Evolutionary conservation across 2,329 filamentous ascomycete genomes (phyloP).

Genomic region (Metarhizium rileyi): DNA sequence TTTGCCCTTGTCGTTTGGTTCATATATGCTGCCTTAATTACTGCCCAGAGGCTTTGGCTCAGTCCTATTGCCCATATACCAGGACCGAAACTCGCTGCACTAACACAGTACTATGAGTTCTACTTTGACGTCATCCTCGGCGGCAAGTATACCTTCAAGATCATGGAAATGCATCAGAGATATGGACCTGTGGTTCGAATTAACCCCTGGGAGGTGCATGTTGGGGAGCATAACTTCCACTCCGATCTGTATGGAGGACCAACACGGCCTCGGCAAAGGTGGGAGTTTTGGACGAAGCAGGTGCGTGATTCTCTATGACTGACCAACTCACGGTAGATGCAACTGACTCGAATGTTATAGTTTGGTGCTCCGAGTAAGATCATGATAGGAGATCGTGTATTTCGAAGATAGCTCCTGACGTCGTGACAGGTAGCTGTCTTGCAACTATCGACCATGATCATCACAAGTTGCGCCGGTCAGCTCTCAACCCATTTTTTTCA

Average conservation of each 20-base stretch:
- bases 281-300: slow-evolving; percentile 26
- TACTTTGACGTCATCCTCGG: slow-evolving; percentile 33
- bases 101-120: slow-evolving; percentile 30
- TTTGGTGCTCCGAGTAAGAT: slow-evolving; percentile 24
- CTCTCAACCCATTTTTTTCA: slow-evolving; percentile 28
- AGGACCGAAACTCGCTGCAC: slow-evolving; percentile 28
- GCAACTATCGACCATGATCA: slow-evolving; percentile 25
- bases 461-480: slow-evolving; percentile 23
- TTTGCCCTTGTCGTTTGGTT: slow-evolving; percentile 18
- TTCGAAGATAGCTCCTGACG: background rate
- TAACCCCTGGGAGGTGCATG: slow-evolving; percentile 30
- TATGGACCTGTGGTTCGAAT: slow-evolving; percentile 33
- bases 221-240: slow-evolving; percentile 28
- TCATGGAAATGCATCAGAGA: slow-evolving; percentile 29
- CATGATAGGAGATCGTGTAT: background rate
- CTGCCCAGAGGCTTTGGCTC: slow-evolving; percentile 24
- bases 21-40: slow-evolving; percentile 19
- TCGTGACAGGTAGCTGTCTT: slow-evolving; percentile 21
- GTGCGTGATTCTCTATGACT: slow-evolving; percentile 10
- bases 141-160: slow-evolving; percentile 32
- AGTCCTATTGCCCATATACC: slow-evolving; percentile 29
- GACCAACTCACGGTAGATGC: background rate
- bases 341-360: slow-evolving; percentile 8
- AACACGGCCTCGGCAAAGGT: slow-evolving; percentile 21
- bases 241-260: slow-evolving; percentile 27